Evolutionary conservation across 2,329 filamentous ascomycete genomes (phyloP), one percentile per base, ranked within the genome.

Genomic region (Aspergillus pseudoviridinutans): DNA sequence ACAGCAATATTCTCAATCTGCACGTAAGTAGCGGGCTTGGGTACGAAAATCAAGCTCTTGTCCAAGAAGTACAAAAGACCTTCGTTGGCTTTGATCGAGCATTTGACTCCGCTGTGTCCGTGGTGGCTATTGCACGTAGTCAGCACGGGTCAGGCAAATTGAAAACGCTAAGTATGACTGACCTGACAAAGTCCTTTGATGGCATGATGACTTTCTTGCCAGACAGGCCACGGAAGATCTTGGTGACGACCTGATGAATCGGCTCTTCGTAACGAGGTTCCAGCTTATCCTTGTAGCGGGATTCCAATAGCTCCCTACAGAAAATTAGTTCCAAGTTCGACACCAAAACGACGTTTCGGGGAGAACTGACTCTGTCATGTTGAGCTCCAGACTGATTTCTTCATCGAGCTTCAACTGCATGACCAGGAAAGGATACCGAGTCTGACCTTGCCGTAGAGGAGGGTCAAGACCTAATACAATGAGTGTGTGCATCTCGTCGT

Each of bases 371-470:
- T 96, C 91, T 51, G 92, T 92, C 78, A 99, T 91, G 78, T 99
- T 99, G 53, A 99, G 82, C 71, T 97, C 94, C 59, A 99, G 89
- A 46, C 91, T 93, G 32, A 97, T 92, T 77, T 99, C 94, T 71
- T 99, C 94, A 66, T 99, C 94, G 66, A 92, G 88, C 82, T 97
- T 97, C 75, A 97, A 91, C 71, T 99, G 94, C 93, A 99, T 99
- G 54, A 99, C 94, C 63, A 99, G 83, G 80, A 99, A 99, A 8
- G 94, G 94, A 73, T 99, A 99, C 68, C 94, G 86, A 10, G 94
- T 99, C 78, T 99, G 94, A 67, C 94, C 94, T 79, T 99, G 94
- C 61, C 95, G 89, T 61, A 99, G 84, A 38, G 94, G 94, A 25
- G 94, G 94, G 69, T 99, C 94, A 38, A 99, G 82, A 54, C 95